Percentiles rank a stretch among this genome's conserved stretches.
These are phyloP conservation scores for Plantago ovata DNA, from an alignment of 257 asterid genomes.

Conservation along the genomic window DNA sequence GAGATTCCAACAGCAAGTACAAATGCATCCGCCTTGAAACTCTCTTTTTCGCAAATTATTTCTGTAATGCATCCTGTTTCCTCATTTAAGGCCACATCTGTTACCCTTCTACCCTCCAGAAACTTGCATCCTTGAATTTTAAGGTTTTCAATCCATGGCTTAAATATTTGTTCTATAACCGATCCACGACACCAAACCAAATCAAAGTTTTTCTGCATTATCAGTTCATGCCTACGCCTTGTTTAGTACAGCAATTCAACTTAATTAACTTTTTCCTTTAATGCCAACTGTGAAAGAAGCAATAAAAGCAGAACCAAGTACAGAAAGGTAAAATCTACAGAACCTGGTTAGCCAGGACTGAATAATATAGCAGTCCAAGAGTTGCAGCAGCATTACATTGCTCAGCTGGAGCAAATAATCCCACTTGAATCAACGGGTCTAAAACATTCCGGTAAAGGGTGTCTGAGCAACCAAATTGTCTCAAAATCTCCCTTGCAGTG, in stretches of 20 bases:
- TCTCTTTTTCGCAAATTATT: conserved; percentile 57
- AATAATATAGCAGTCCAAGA: conserved; percentile 46
- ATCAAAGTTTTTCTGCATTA: conserved; percentile 43
- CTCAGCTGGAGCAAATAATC: conserved; percentile 59
- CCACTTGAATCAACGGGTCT: conserved; percentile 57
- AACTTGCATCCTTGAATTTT: conserved; percentile 51
- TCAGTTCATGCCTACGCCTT: conserved; percentile 5
- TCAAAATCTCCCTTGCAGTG: conserved; percentile 65
- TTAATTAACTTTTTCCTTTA: background rate
- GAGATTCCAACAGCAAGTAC: conserved; percentile 62
- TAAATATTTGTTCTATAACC: conserved; percentile 43
- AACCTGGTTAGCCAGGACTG: conserved; percentile 57
- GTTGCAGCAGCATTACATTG: conserved; percentile 66
- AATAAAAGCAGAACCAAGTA: background rate
- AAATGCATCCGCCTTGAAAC: conserved; percentile 48
- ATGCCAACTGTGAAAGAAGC: background rate
- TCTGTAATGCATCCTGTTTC: conserved; percentile 44
- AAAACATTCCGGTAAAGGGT: conserved; percentile 40
- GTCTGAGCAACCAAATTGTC: conserved; percentile 58
- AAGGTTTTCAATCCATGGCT: conserved; percentile 50
- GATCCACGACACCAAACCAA: conserved; percentile 51
- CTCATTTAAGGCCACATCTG: conserved; percentile 41
- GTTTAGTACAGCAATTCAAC: background rate
- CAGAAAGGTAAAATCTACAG: background rate
- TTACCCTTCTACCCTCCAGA: conserved; percentile 50